phyloP scores from a whole-genome alignment of 129 eudicot species.

The Escallonia rubra region DNA sequence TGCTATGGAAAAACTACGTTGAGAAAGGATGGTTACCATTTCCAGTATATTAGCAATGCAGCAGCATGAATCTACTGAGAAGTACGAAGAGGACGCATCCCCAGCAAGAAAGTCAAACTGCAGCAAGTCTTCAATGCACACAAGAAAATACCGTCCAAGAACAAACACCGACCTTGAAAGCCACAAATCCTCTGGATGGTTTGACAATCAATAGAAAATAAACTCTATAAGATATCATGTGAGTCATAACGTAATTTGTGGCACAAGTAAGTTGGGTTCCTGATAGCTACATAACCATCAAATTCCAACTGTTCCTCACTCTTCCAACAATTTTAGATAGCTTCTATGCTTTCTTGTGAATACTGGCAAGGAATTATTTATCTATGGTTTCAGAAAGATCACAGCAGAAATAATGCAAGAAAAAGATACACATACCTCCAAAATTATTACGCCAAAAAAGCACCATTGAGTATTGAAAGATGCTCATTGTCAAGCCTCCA shows the following conservation, averaged over 20 bases:
- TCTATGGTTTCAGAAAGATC: neutral
- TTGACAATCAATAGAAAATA: neutral
- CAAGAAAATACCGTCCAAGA: conserved; percentile 49
- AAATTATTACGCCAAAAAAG: conserved; percentile 29
- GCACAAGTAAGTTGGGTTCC: too few relatives aligned
- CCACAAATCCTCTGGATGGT: conserved; percentile 44
- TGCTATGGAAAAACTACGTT: conserved; percentile 5
- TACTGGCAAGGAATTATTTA: too few relatives aligned
- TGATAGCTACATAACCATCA: too few relatives aligned
- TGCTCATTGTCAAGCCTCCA: conserved; percentile 49
- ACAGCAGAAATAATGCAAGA: neutral
- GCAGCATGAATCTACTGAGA: conserved; percentile 47
- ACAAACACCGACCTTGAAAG: conserved; percentile 62
- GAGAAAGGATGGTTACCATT: conserved; percentile 35
- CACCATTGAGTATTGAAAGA: conserved; percentile 66
- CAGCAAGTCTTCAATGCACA: conserved; percentile 53
- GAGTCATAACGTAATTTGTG: neutral
- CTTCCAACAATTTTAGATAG: too few relatives aligned
- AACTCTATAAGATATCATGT: too few relatives aligned
- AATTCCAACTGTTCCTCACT: too few relatives aligned
- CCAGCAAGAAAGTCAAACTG: conserved; percentile 45
- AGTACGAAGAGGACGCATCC: conserved; percentile 35
- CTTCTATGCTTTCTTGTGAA: too few relatives aligned
- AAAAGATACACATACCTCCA: conserved; percentile 33
- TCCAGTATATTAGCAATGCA: conserved; percentile 38